Evolutionary conservation across 305 asterid genomes (phyloP), one percentile per base, ranked within the genome.

Genomic region (Fraxinus sp.): DNA sequence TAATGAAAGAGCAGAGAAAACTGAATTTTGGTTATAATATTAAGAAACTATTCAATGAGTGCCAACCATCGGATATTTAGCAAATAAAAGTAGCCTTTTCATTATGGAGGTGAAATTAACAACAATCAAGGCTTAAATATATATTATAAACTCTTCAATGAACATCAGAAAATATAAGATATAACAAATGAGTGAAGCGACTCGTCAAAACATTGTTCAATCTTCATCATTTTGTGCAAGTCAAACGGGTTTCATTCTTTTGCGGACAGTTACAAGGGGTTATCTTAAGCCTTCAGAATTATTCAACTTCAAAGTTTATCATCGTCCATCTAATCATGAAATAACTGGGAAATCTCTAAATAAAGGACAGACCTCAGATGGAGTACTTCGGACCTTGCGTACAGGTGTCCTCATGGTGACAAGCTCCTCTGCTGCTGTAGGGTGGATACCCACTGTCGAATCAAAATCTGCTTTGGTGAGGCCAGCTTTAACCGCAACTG

Each of bases 351-450:
- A 68, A 78, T 79, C 16, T 36, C 62, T 30, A 18, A n/a, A 18
- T 49, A 46, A 59, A 41, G 28, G 64, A 52, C 87, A 57, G 79
- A 92, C 97, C 92, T 90, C 94, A 4, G 87, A 78, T 3, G 91
- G 83, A 41, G 87, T 62, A 49, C 80, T 86, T 74, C 97, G 95
- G 82, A 93, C 52, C 88, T 92, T 92, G 82, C 97, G 89, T 18
- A 97, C 87, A 70, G 99, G 98, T 52, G 94, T 88, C 85, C 99
- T 91, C 99, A 96, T 96, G 74, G 99, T 94, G 81, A 96, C 99
- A 78, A 96, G 82, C 90, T 96, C 99, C 90, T 96, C 99, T 33
- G 99, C 95, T 78, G 99, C 88, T 78, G 98, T 96, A 44, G 99
- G 98, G 86, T 96, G 98, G 83, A 96, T 82, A 64, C 98, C 98